These are phyloP conservation scores for Glonium stellatum DNA, from an alignment of 495 filamentous ascomycete species.

Conservation along the genomic window DNA sequence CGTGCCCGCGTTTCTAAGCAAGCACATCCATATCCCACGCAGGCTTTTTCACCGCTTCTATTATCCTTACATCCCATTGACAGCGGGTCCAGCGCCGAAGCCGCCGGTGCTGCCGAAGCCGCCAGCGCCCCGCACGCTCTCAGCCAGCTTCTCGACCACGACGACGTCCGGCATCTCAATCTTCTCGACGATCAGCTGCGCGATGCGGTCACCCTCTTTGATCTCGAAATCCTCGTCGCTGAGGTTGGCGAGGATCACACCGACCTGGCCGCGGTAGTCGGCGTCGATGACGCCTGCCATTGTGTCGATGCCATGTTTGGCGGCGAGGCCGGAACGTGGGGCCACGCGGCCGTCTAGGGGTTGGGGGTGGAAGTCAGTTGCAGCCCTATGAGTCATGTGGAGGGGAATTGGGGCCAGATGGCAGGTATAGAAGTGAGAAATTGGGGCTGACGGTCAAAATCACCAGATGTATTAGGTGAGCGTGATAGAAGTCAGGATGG, in stretches of 20 bases:
- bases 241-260: slow-evolving; percentile 92
- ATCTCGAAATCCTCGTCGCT: slow-evolving; percentile 73
- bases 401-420: not conserved
- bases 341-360: slow-evolving; percentile 78
- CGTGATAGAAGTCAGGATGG: not conserved
- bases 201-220: slow-evolving; percentile 79
- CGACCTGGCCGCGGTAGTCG: slow-evolving; percentile 90
- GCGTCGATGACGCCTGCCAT: slow-evolving; percentile 96
- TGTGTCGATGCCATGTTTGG: slow-evolving; percentile 89
- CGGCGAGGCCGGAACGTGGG: slow-evolving; percentile 82
- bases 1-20: not conserved
- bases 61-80: slow-evolving; percentile 7
- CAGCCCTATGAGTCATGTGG: not conserved
- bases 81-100: slow-evolving; percentile 32
- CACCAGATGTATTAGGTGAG: too few relatives aligned
- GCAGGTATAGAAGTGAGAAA: not conserved
- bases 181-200: slow-evolving; percentile 84
- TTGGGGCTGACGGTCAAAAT: not conserved
- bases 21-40: not conserved
- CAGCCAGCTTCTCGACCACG: slow-evolving; percentile 80
- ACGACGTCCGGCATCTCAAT: slow-evolving; percentile 87
- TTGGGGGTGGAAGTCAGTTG: not conserved
- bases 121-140: slow-evolving; percentile 81
- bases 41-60: not conserved
- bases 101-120: slow-evolving; percentile 91